A percentile compares a stretch with the other conserved stretches of the same genome.
These are phyloP conservation scores for Apiospora saccharicola DNA, from an alignment of 2,329 filamentous ascomycete species.

Conservation along the genomic window DNA sequence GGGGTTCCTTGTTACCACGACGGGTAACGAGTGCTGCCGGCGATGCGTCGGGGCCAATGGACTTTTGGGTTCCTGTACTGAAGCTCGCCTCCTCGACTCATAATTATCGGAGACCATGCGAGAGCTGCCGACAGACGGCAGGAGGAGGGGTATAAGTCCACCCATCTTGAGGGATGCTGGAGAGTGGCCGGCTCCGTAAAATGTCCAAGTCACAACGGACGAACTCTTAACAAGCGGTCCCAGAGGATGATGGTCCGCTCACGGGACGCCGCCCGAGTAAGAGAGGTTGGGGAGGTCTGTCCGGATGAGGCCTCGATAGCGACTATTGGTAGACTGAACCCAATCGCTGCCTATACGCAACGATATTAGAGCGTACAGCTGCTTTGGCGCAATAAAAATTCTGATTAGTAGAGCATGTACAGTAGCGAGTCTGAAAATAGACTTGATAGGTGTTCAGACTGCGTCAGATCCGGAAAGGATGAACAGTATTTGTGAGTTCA, in stretches of 20 bases:
- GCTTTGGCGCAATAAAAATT: not conserved
- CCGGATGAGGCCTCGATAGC: constrained; percentile 1
- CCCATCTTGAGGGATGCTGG: constrained; percentile 33
- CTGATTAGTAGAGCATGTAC: not conserved
- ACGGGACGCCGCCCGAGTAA: constrained; percentile 12
- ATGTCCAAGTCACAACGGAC: not conserved
- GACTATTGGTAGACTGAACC: not conserved
- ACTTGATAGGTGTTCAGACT: not conserved
- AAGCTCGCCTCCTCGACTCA: constrained; percentile 21
- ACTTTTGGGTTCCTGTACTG: constrained; percentile 23
- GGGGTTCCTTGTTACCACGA: constrained; percentile 30
- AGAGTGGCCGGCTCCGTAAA: not conserved
- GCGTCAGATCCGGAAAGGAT: not conserved
- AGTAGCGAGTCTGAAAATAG: constrained; percentile 7
- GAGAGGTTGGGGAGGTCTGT: not conserved
- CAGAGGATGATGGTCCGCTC: not conserved
- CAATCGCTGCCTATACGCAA: not conserved
- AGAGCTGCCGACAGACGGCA: constrained; percentile 30
- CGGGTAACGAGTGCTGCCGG: constrained; percentile 41
- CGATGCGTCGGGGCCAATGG: constrained; percentile 31
- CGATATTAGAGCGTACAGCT: not conserved
- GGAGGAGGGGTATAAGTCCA: constrained; percentile 38
- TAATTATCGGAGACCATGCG: not conserved
- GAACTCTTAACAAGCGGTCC: not conserved
- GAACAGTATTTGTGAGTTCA: constrained; percentile 15